These are phyloP conservation scores for Amaranthus tricolor DNA, from an alignment of 179 eudicot species.

Conservation along the genomic window DNA sequence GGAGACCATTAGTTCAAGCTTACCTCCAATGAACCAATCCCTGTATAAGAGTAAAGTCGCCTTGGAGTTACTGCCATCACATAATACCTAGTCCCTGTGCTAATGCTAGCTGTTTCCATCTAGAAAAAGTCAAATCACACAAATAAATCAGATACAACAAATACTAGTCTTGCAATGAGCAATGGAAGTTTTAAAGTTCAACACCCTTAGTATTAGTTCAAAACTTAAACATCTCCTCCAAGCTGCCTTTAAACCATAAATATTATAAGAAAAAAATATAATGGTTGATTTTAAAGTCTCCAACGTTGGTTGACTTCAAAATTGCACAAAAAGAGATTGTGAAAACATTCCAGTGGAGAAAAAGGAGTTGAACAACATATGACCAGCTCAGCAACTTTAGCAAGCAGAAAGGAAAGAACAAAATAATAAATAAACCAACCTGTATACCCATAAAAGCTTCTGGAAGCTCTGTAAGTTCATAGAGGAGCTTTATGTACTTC, in stretches of 20 bases:
- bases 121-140: constrained; percentile 30
- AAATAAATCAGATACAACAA: constrained; percentile 8
- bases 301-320: not conserved
- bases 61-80: constrained; percentile 99
- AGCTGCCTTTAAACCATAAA: not conserved
- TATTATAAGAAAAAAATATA: too few species aligned
- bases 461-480: constrained; percentile 77
- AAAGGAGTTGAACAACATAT: not conserved
- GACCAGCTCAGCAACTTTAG: not conserved
- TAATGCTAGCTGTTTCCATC: constrained; percentile 85
- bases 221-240: not conserved
- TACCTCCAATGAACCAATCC: constrained; percentile 87
- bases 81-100: constrained; percentile 75
- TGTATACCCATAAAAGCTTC: constrained; percentile 87
- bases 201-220: too few species aligned
- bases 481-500: constrained; percentile 76
- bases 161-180: not conserved
- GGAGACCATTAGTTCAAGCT: constrained; percentile 2
- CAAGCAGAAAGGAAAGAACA: not conserved
- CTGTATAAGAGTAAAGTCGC: constrained; percentile 87
- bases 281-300: not conserved
- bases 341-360: not conserved
- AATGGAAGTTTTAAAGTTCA: not conserved
- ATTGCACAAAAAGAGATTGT: not conserved
- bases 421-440: constrained; percentile 36